These are phyloP conservation scores for Saksenaea vasiformis DNA, from an alignment of 371 early-diverging fungal genomes.

Conservation along the genomic window DNA sequence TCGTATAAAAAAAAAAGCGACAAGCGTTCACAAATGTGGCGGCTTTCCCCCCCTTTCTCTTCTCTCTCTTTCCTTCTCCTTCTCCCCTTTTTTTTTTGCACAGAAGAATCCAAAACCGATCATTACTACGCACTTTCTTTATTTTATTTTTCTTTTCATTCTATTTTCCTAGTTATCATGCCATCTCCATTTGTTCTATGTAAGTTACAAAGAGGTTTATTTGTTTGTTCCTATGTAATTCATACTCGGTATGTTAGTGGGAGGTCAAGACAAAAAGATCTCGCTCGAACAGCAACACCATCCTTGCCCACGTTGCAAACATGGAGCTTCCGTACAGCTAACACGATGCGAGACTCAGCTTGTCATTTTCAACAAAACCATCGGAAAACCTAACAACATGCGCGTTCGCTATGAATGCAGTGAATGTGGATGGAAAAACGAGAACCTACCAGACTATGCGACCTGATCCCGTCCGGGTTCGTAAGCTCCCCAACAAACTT, in stretches of 20 bases:
- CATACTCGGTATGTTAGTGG: conserved; percentile 21
- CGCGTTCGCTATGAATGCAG: conserved; percentile 36
- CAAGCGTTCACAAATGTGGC: background rate
- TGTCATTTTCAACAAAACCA: conserved; percentile 33
- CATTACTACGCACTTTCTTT: background rate
- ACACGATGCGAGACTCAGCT: conserved; percentile 41
- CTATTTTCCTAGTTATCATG: background rate
- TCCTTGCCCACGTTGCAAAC: conserved; percentile 42
- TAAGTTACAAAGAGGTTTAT: no score
- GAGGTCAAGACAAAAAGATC: conserved; percentile 39
- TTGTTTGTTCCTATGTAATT: no score
- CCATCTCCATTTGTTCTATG: conserved; percentile 11
- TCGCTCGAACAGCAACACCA: conserved; percentile 42
- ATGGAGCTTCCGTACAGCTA: conserved; percentile 33
- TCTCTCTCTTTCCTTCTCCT: conserved; percentile 8
- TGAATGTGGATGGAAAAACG: conserved; percentile 34
- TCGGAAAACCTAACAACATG: conserved; percentile 36
- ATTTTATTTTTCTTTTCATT: background rate
- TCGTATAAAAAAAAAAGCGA: background rate
- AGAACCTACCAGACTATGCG: conserved; percentile 26
- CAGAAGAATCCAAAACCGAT: background rate
- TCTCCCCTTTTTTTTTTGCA: background rate
- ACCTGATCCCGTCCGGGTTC: background rate
- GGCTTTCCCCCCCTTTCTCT: background rate
- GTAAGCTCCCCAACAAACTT: background rate